Evolutionary conservation across 2,329 filamentous ascomycete species (phyloP).

Genomic region (Epicoccum sorghinum): DNA sequence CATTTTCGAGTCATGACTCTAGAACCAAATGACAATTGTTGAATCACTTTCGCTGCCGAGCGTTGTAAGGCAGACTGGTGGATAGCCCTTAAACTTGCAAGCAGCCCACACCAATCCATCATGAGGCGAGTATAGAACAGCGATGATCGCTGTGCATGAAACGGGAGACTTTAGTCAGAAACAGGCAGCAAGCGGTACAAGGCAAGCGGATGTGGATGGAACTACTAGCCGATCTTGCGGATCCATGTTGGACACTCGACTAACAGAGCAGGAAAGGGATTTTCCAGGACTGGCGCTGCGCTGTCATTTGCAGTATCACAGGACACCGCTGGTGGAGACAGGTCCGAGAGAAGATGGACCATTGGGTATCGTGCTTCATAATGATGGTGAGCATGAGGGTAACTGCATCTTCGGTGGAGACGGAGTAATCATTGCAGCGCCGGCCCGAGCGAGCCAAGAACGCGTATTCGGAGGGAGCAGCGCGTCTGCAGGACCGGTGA

Average conservation of each 20-base stretch:
- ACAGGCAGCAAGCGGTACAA: too few relatives aligned
- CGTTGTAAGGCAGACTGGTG: neutral
- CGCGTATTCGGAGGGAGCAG: neutral
- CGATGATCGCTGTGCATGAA: neutral
- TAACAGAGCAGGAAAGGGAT: neutral
- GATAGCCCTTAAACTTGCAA: neutral
- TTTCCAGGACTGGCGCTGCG: neutral
- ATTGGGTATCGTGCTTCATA: neutral
- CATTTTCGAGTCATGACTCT: too few relatives aligned
- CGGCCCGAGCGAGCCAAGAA: conserved; percentile 1
- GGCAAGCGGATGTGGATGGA: too few relatives aligned
- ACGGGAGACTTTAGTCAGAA: neutral
- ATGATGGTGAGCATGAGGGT: neutral
- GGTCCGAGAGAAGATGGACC: neutral
- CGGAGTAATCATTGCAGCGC: neutral
- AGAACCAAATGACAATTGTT: neutral
- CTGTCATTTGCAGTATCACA: neutral
- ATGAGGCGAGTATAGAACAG: neutral
- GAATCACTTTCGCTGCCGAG: neutral
- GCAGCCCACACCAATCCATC: neutral
- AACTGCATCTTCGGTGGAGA: neutral
- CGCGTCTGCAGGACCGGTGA: neutral
- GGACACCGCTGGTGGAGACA: neutral
- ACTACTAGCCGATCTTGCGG: too few relatives aligned
- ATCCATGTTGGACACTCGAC: neutral